phyloP scores from a whole-genome alignment of 192 early-diverging fungal genomes.

The Oehlia diaphana region DNA sequence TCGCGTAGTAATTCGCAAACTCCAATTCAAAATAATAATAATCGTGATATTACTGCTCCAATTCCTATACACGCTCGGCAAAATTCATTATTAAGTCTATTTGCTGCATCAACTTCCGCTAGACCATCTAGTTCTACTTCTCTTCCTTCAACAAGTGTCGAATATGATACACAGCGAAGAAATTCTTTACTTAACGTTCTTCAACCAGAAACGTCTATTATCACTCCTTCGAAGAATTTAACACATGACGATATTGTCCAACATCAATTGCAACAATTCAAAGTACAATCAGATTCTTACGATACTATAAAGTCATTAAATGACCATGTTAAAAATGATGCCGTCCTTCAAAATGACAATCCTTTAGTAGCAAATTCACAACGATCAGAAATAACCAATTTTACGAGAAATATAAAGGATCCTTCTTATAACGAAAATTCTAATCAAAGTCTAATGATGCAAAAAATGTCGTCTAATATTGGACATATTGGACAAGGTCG shows the following conservation, averaged over 20 bases:
- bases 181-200: conserved; percentile 23
- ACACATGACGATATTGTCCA: background rate
- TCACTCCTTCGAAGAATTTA: background rate
- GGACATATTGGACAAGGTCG: conserved; percentile 20
- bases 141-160: background rate
- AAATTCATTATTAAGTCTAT: conserved; percentile 26
- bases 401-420: background rate
- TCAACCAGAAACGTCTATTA: background rate
- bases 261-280: background rate
- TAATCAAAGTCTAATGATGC: background rate
- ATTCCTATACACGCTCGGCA: conserved; percentile 14
- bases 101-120: conserved; percentile 8
- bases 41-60: conserved; percentile 22
- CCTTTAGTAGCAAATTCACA: background rate
- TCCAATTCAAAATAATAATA: background rate
- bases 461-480: background rate
- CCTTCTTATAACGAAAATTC: background rate
- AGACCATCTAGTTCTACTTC: conserved; percentile 1
- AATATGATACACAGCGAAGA: background rate
- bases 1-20: background rate
- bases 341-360: background rate
- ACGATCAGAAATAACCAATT: background rate
- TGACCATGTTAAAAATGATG: background rate
- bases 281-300: background rate
- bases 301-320: background rate